These are phyloP conservation scores for Suillus americanus DNA, from an alignment of 768 basidiomycete species.

Conservation along the genomic window DNA sequence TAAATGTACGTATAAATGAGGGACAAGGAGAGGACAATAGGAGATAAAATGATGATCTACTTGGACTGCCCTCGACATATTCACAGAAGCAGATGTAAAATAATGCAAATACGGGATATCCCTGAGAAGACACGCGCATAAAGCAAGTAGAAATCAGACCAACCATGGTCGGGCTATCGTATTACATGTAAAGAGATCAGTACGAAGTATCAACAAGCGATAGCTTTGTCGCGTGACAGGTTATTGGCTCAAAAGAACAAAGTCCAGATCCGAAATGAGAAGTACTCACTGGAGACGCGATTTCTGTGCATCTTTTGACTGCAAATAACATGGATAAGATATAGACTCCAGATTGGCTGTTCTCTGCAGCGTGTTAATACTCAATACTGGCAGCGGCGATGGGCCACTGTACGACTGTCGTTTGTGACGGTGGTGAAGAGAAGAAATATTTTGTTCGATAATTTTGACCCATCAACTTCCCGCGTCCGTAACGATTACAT, in stretches of 20 bases:
- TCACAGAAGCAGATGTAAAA: conserved; percentile 21
- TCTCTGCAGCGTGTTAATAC: conserved; percentile 16
- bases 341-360: conserved; percentile 36
- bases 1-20: conserved; percentile 18
- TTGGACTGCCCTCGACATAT: conserved; percentile 15
- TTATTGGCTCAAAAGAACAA: conserved; percentile 12
- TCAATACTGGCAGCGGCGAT: conserved; percentile 23
- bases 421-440: conserved; percentile 33
- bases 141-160: conserved; percentile 13
- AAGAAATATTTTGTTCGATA: conserved; percentile 18
- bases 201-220: conserved; percentile 27
- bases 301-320: conserved; percentile 36
- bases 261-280: conserved; percentile 26
- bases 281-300: conserved; percentile 33
- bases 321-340: conserved; percentile 37
- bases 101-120: conserved; percentile 17
- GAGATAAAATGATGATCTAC: conserved; percentile 23
- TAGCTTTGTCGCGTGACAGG: conserved; percentile 35
- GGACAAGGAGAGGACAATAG: conserved; percentile 21
- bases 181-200: conserved; percentile 40
- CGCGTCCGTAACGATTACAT: conserved; percentile 24
- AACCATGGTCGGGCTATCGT: conserved; percentile 24
- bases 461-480: conserved; percentile 30
- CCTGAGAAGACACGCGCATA: conserved; percentile 14
- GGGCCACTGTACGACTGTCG: conserved; percentile 30